These are phyloP conservation scores for Nicotiana knightiana DNA, from an alignment of 257 asterid genomes.

Conservation along the genomic window DNA sequence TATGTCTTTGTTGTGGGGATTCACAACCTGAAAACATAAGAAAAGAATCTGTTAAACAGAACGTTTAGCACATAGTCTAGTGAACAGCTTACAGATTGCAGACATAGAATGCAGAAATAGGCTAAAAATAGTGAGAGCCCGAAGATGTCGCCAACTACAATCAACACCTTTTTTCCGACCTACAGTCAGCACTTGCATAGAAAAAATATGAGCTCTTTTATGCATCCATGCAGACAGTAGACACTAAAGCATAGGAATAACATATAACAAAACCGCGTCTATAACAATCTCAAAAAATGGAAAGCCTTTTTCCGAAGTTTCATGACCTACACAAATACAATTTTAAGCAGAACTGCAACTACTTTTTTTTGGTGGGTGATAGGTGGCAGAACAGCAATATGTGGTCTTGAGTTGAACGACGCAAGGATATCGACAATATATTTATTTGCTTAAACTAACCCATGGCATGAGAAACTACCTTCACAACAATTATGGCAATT, in stretches of 20 bases:
- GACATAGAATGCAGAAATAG: background rate
- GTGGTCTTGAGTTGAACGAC: background rate
- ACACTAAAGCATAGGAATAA: background rate
- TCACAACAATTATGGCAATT: conserved; percentile 74
- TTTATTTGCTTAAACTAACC: background rate
- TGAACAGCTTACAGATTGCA: background rate
- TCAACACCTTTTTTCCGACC: background rate
- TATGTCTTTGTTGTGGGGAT: conserved; percentile 78
- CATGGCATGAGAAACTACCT: conserved; percentile 40
- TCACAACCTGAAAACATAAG: conserved; percentile 49
- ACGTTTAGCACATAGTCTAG: background rate
- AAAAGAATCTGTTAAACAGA: background rate
- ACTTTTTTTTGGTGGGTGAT: background rate
- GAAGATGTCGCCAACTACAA: background rate
- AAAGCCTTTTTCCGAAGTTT: background rate
- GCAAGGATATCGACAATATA: background rate
- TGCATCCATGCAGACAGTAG: background rate
- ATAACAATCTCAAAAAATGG: background rate
- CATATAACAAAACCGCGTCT: background rate
- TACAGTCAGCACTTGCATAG: background rate
- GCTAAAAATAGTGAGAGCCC: background rate
- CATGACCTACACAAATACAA: background rate
- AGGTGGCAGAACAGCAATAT: background rate
- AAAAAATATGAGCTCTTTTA: background rate
- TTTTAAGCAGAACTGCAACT: background rate